Base-by-base conservation (phyloP, 768 basidiomycete species). In the Nidula microcarpa region DNA sequence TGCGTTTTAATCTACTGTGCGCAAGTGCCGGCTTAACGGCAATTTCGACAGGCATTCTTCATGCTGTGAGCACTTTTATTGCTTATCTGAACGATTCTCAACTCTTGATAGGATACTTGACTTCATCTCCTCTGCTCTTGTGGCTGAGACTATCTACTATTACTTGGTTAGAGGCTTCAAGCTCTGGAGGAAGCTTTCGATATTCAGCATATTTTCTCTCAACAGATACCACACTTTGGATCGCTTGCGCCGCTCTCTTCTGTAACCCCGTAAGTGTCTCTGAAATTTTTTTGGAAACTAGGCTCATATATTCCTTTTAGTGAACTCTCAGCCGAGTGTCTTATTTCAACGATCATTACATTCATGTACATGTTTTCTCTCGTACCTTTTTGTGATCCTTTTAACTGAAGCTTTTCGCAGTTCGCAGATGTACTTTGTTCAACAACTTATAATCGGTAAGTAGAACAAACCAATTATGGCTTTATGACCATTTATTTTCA, bases 371-470 rank as follows among this genome's bases (percentile, higher is more conserved):
- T 57, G 9, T 18, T 8, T n/a, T 8, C 8, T 39, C 11, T n/a
- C 14, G 2, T 4, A 16, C 33, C 44, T 47, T 45, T 37, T 49
- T 32, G 10, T 30, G 51, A 5, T 23, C 7, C 41, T n/a, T 39
- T 10, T 49, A 11, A 46, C 23, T 46, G 14, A 46, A 2, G 2
- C 23, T 30, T 30, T 30, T 30, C 23, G 23, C 55, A 77, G 76
- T 32, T 76, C 77, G 10, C 77, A 78, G 53, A 57, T 72, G 55
- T 76, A 72, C 59, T 77, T 78, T 52, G 74, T 70, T 4, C 65
- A 69, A 50, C 75, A 77, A 56, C 58, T 77, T 5, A 66, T 74
- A 46, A 57, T 58, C 11, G 73, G 73, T 73, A 49, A 17, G 62
- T 52, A 8, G 2, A 30, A 30, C 3, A 30, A 30, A 30, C 4